These are phyloP conservation scores for Craspedostauros australis DNA, from an alignment of 108 stramenopile genomes.

Conservation along the genomic window DNA sequence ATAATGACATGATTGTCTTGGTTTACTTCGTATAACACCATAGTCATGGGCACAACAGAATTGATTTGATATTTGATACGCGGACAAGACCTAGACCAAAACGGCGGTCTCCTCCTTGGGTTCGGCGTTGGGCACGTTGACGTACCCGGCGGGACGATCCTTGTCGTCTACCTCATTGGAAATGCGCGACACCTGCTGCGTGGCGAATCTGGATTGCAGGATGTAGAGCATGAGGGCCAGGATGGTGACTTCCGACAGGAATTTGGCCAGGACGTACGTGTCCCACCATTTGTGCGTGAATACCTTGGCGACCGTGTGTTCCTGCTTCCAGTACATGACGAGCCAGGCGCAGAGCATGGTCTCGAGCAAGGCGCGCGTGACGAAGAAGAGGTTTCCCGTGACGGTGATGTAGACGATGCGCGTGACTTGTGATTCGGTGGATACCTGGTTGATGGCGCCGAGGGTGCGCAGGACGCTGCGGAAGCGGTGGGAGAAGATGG, in stretches of 20 bases:
- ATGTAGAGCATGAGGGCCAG: slow-evolving; percentile 89
- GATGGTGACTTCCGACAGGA: slow-evolving; percentile 80
- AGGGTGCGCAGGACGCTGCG: slow-evolving; percentile 90
- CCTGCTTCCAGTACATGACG: slow-evolving; percentile 66
- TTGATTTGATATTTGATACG: too few relatives aligned
- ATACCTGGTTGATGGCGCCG: slow-evolving; percentile 94
- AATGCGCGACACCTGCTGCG: slow-evolving; percentile 12
- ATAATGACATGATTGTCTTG: too few relatives aligned
- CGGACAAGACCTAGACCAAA: too few relatives aligned
- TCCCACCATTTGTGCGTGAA: slow-evolving; percentile 86
- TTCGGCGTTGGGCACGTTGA: slow-evolving; percentile 30
- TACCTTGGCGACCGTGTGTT: slow-evolving; percentile 64
- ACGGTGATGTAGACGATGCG: slow-evolving; percentile 95
- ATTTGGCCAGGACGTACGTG: slow-evolving; percentile 82
- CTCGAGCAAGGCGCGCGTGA: slow-evolving; percentile 86
- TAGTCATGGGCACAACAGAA: too few relatives aligned
- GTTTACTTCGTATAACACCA: too few relatives aligned
- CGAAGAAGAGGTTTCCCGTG: slow-evolving; percentile 92
- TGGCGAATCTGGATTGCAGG: slow-evolving; percentile 76
- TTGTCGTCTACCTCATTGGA: neutral
- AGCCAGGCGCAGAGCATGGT: slow-evolving; percentile 62
- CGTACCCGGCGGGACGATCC: slow-evolving; percentile 17
- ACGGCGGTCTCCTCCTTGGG: neutral
- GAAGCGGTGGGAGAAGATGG: slow-evolving; percentile 90
- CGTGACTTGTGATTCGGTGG: slow-evolving; percentile 90